Percentiles rank a stretch among this genome's conserved stretches.
These are phyloP conservation scores for Corylus avellana DNA, from an alignment of 306 rosid genomes.

Conservation along the genomic window DNA sequence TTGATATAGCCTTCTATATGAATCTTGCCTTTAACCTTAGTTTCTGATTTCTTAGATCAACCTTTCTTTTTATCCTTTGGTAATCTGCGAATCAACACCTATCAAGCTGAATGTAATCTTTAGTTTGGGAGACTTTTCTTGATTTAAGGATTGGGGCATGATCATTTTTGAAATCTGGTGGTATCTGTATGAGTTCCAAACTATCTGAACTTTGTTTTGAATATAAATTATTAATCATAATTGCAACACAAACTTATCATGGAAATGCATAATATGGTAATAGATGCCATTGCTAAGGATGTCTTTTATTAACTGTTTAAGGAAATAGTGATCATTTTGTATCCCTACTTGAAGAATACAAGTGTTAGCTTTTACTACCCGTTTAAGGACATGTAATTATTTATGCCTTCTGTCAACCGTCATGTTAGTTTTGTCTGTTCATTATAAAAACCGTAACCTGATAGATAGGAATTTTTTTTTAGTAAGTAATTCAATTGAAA, in stretches of 20 bases:
- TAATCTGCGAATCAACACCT: neutral
- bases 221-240: neutral
- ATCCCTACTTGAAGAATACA: neutral
- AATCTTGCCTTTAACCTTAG: neutral
- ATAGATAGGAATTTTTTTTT: neutral
- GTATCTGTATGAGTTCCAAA: neutral
- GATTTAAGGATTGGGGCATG: neutral
- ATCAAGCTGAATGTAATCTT: neutral
- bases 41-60: constrained; percentile 4
- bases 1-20: neutral
- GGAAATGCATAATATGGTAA: neutral
- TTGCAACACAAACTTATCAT: neutral
- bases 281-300: neutral
- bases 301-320: neutral
- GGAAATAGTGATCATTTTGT: neutral
- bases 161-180: neutral
- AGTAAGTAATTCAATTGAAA: no score
- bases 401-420: constrained; percentile 2
- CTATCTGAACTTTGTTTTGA: neutral
- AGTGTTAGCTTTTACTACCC: neutral
- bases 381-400: neutral
- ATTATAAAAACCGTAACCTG: neutral
- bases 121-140: neutral
- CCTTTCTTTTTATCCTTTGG: neutral
- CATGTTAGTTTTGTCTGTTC: neutral